These are phyloP conservation scores for Ajuga chamaepitys DNA, from an alignment of 257 asterid genomes.

Conservation along the genomic window DNA sequence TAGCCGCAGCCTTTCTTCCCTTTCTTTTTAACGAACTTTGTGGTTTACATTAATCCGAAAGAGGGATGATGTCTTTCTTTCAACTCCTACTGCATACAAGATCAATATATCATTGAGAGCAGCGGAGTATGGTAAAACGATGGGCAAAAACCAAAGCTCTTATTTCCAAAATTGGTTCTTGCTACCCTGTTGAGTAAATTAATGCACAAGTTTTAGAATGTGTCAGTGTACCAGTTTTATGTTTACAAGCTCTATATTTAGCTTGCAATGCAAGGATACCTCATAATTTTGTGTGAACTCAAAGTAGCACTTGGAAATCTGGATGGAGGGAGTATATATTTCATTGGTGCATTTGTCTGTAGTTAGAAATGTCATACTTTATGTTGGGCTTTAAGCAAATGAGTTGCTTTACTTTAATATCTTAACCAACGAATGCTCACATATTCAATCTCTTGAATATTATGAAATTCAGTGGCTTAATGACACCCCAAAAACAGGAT, in stretches of 20 bases:
- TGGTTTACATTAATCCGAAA: background rate
- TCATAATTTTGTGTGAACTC: background rate
- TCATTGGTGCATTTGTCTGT: background rate
- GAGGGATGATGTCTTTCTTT: slow-evolving; percentile 6
- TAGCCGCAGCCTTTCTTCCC: background rate
- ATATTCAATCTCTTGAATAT: background rate
- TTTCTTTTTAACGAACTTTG: background rate
- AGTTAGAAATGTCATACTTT: background rate
- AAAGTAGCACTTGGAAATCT: background rate
- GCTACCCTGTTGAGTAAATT: background rate
- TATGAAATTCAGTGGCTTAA: background rate
- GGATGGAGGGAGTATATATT: background rate
- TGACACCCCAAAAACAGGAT: background rate
- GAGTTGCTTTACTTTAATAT: background rate
- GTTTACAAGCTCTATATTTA: background rate
- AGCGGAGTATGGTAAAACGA: background rate
- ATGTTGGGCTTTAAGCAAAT: background rate
- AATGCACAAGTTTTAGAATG: background rate
- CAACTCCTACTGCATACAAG: slow-evolving; percentile 12
- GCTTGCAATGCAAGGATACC: background rate
- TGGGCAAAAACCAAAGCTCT: background rate
- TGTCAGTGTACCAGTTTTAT: background rate
- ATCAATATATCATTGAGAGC: slow-evolving; percentile 10
- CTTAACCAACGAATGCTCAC: background rate
- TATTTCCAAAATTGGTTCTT: background rate